Conservation (phyloP, 805 yeast genomes). For the Kazachstania bromeliacearum region DNA sequence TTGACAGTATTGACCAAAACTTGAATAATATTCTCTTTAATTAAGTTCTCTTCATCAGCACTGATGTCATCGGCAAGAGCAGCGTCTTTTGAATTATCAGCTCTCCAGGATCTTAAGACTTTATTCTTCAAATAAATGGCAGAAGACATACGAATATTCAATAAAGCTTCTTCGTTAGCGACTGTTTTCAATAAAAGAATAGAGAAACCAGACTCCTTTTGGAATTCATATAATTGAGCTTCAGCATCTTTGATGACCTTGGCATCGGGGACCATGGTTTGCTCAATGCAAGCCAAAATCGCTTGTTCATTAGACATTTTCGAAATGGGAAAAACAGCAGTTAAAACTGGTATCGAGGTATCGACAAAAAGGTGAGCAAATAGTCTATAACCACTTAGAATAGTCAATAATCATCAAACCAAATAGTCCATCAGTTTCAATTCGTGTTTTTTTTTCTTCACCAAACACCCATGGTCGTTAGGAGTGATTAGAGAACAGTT, state of each 20-base stretch:
- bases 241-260: slow-evolving; percentile 46
- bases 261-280: slow-evolving; percentile 45
- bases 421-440: too few relatives aligned
- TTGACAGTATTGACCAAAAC: slow-evolving; percentile 38
- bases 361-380: too few relatives aligned
- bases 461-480: too few relatives aligned
- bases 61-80: slow-evolving; percentile 23
- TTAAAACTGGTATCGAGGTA: too few relatives aligned
- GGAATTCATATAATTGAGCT: slow-evolving; percentile 39
- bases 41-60: slow-evolving; percentile 43
- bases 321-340: too few relatives aligned
- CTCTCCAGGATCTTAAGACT: slow-evolving; percentile 47
- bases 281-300: slow-evolving; percentile 41
- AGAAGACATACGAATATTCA: slow-evolving; percentile 44
- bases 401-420: too few relatives aligned
- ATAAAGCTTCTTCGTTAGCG: slow-evolving; percentile 35
- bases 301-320: slow-evolving; percentile 38
- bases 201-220: slow-evolving; percentile 50
- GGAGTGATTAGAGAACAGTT: too few relatives aligned
- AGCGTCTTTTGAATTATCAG: slow-evolving; percentile 37
- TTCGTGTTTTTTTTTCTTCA: too few relatives aligned
- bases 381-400: too few relatives aligned
- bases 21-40: slow-evolving; percentile 46
- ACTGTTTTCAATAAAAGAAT: slow-evolving; percentile 43
- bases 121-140: slow-evolving; percentile 64